Evolutionary conservation across 441 rosid genomes (phyloP).

Genomic region (Gossypium trilobum): DNA sequence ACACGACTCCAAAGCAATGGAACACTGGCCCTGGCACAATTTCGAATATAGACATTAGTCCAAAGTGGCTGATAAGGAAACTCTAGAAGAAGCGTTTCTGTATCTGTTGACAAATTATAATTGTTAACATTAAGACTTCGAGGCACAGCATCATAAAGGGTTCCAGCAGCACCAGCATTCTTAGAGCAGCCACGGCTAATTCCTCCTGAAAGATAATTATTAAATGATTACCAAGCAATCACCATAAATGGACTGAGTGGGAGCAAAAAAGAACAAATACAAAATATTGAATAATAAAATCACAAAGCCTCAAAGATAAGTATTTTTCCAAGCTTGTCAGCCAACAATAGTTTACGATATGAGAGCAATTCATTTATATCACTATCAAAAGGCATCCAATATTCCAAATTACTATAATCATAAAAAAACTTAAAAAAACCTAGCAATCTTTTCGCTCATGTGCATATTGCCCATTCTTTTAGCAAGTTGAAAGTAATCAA

Average conservation of each 20-base stretch:
- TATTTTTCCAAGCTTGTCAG: neutral
- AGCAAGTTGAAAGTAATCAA: neutral
- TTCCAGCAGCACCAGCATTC: constrained; percentile 97
- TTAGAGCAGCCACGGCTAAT: constrained; percentile 70
- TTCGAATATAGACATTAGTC: constrained; percentile 75
- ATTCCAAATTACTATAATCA: neutral
- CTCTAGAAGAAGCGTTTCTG: constrained; percentile 94
- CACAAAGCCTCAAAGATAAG: neutral
- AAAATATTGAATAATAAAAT: neutral
- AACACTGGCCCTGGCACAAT: constrained; percentile 84
- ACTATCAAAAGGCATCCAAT: neutral
- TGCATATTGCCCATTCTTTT: neutral
- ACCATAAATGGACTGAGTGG: neutral
- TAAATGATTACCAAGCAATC: neutral
- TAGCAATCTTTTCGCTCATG: neutral
- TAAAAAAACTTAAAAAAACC: neutral
- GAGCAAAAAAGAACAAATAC: neutral
- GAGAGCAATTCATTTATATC: neutral
- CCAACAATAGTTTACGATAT: neutral
- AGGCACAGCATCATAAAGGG: constrained; percentile 92
- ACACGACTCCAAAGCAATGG: constrained; percentile 99
- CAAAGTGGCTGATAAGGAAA: constrained; percentile 85
- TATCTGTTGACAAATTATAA: constrained; percentile 77
- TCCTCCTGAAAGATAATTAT: constrained; percentile 52
- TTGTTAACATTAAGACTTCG: constrained; percentile 82